Conservation (phyloP, 148 eudicot species). For the Chenopodium album region DNA sequence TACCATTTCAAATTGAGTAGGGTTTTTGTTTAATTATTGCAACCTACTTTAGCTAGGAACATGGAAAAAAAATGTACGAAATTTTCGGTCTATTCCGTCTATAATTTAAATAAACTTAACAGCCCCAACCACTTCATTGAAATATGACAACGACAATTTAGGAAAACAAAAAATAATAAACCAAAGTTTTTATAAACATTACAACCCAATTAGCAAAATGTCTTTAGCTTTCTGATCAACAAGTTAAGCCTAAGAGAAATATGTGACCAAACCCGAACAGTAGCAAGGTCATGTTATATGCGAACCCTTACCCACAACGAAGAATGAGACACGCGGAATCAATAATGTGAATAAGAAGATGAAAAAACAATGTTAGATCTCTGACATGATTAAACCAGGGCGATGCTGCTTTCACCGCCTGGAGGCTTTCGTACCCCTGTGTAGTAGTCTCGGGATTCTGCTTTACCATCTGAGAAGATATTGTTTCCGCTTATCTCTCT, state of each 20-base stretch:
- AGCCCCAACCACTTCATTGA: slow-evolving; percentile 31
- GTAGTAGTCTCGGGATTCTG: slow-evolving; percentile 75
- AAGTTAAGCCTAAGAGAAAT: slow-evolving; percentile 31
- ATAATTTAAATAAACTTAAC: slow-evolving; percentile 25
- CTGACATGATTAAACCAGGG: slow-evolving; percentile 54
- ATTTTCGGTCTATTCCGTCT: slow-evolving; percentile 1
- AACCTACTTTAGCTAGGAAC: slow-evolving; percentile 10
- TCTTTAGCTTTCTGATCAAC: slow-evolving; percentile 28
- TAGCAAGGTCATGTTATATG: slow-evolving; percentile 31
- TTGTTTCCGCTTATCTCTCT: slow-evolving; percentile 86
- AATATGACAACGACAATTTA: slow-evolving; percentile 25
- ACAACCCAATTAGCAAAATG: slow-evolving; percentile 50
- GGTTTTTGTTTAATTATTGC: neutral
- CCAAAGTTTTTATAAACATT: slow-evolving; percentile 37
- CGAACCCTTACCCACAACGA: slow-evolving; percentile 22
- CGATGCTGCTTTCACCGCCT: slow-evolving; percentile 95
- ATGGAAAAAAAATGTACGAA: neutral
- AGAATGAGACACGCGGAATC: slow-evolving; percentile 26
- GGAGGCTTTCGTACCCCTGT: slow-evolving; percentile 98
- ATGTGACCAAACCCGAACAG: slow-evolving; percentile 29
- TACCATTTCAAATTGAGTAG: neutral
- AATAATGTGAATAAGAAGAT: slow-evolving; percentile 20
- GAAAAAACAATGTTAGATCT: slow-evolving; percentile 39
- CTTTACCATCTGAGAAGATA: slow-evolving; percentile 86
- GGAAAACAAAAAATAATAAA: neutral